These are phyloP conservation scores for Phytophthora multivora DNA, from an alignment of 352 stramenopile genomes.

Conservation along the genomic window DNA sequence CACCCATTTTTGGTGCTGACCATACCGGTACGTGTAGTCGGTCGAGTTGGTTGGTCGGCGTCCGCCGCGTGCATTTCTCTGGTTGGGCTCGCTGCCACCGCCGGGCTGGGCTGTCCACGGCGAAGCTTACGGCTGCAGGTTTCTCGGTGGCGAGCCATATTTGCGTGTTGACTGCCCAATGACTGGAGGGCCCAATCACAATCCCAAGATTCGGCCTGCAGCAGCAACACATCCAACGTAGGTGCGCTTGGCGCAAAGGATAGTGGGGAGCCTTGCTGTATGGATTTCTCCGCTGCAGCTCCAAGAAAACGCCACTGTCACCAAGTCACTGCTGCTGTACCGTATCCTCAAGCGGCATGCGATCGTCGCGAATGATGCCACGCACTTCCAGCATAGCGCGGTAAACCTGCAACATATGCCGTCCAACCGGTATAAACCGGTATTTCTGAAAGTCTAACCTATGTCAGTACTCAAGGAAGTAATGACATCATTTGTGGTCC, in stretches of 20 bases:
- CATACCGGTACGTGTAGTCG: neutral
- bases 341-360: neutral
- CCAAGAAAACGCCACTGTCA: neutral
- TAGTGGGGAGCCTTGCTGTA: neutral
- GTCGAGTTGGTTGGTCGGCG: slow-evolving; percentile 1
- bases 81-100: neutral
- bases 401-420: neutral
- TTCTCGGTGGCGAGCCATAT: slow-evolving; percentile 10
- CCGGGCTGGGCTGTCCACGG: slow-evolving; percentile 14
- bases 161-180: slow-evolving; percentile 23
- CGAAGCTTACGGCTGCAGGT: neutral
- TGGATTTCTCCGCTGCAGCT: neutral
- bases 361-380: neutral
- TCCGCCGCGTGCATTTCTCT: neutral
- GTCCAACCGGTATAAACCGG: too few relatives aligned
- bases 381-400: neutral
- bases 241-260: neutral
- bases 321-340: neutral
- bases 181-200: slow-evolving; percentile 13
- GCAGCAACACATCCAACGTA: slow-evolving; percentile 11
- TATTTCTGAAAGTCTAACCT: too few relatives aligned
- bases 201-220: slow-evolving; percentile 8
- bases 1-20: neutral
- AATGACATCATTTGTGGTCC: neutral
- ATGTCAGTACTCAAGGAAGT: too few relatives aligned